Evolutionary conservation across 257 asterid species (phyloP).

Genomic region (Marsdenia floribunda): DNA sequence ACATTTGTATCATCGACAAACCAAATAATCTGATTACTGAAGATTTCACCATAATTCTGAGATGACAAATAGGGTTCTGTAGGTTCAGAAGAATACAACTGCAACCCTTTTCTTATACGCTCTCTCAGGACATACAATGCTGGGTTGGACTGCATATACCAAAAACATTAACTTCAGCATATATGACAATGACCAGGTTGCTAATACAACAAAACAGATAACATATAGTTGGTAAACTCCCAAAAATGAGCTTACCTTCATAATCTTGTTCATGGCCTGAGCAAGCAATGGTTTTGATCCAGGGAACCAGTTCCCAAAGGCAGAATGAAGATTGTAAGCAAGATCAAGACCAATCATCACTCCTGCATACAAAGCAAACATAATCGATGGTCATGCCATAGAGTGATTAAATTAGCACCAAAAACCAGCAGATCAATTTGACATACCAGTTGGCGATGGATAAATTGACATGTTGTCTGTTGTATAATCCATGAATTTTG

Average conservation of each 20-base stretch:
- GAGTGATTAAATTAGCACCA: not conserved
- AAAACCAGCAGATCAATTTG: not conserved
- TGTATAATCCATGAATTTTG: slow-evolving; percentile 97
- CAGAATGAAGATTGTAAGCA: slow-evolving; percentile 94
- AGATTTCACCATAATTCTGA: slow-evolving; percentile 97
- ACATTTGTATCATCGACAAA: slow-evolving; percentile 98
- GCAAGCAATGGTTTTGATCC: slow-evolving; percentile 98
- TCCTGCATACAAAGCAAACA: slow-evolving; percentile 41
- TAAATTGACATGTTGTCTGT: slow-evolving; percentile 98
- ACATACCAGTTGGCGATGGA: slow-evolving; percentile 94
- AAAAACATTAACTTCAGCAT: not conserved
- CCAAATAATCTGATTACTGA: slow-evolving; percentile 98
- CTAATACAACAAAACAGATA: not conserved
- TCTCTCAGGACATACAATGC: slow-evolving; percentile 93
- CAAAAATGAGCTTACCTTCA: slow-evolving; percentile 56
- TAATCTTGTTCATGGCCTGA: slow-evolving; percentile 99
- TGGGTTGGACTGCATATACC: slow-evolving; percentile 77
- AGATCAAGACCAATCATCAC: slow-evolving; percentile 98
- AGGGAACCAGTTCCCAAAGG: slow-evolving; percentile 99
- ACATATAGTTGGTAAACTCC: not conserved
- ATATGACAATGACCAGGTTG: not conserved
- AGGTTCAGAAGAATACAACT: slow-evolving; percentile 95
- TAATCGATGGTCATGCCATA: not conserved
- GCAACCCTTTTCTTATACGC: slow-evolving; percentile 93
- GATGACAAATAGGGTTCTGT: slow-evolving; percentile 98